Evolutionary conservation across 495 filamentous ascomycete genomes (phyloP), one percentile per base, ranked within the genome.

Genomic region (Ramalina peruviana): DNA sequence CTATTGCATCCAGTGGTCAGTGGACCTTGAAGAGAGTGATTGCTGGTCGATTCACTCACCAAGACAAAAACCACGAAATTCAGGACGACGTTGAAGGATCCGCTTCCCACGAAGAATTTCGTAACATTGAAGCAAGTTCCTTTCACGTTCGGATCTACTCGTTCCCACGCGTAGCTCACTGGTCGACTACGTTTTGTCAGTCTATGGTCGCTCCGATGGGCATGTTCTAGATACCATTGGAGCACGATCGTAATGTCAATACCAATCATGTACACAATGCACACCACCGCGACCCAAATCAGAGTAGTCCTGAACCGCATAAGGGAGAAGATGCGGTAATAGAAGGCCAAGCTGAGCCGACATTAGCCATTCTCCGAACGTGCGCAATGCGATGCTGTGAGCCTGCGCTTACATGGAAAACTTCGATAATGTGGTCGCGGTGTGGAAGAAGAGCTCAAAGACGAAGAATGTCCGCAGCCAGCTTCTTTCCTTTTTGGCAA

Each of bases 41-140:
- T 16, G 15, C 12, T 3, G 10, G 17, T 4, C 19, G 3, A 0
- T 6, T 27, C 13, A 37, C 53, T 6, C 25, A 55, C 53, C 12
- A 55, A 15, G 21, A 40, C 39, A 15, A 51, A 51, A 16, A 55
- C 51, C 25, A 55, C 4, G 15, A 55, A 51, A n/a, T 55, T 46
- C n/a, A 55, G 43, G 37, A 36, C 23, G 3, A 51, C 48, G 36
- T 55, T 51, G 27, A 40, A 30, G 5, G 53, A 46, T 9, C 53
- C 53, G 16, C 42, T 46, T 5, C 21, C 48, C 6, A 51, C 42
- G 33, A 55, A 46, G 27, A 51, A 40, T 3, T 20, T 33, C 16
- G 50, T 26, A 5, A 39, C n/a, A 23, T 51, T 27, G 43, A 43
- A 30, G 43, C 53, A 55, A 17, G 41, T 48, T 17, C 48, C 48